Evolutionary conservation across 23 red algal genomes (phyloP).

Genomic region (Rhodosorus marinus): DNA sequence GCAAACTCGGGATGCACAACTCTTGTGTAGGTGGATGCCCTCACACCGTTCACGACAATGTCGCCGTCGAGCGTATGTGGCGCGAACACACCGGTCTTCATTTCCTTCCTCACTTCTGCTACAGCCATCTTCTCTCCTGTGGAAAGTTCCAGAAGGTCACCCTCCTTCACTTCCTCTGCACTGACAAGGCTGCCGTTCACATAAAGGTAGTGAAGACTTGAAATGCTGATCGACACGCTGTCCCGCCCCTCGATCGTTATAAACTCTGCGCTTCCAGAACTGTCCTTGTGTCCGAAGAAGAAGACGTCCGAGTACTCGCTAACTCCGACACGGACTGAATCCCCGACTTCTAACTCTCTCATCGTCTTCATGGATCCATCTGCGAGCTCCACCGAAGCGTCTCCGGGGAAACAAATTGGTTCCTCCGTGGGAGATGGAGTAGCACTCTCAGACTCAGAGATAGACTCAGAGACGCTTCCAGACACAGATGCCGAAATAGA

Average conservation of each 20-base stretch:
- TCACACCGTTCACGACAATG: constrained; percentile 38
- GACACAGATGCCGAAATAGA: no score
- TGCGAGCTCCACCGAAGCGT: not conserved
- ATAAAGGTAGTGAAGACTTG: constrained; percentile 18
- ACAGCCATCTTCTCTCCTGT: constrained; percentile 14
- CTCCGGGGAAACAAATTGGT: not conserved
- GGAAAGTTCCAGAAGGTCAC: constrained; percentile 13
- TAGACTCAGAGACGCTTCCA: no score
- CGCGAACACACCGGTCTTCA: constrained; percentile 13
- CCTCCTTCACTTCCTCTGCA: constrained; percentile 6
- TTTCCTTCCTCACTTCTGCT: not conserved
- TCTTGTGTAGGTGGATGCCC: constrained; percentile 33
- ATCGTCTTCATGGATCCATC: not conserved
- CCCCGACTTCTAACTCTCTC: not conserved
- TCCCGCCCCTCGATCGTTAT: no score
- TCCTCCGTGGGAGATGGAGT: no score
- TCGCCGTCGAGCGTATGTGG: constrained; percentile 39
- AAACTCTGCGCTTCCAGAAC: no score
- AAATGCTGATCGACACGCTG: not conserved
- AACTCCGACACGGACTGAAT: not conserved
- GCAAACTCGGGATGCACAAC: constrained; percentile 18
- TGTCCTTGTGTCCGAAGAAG: not conserved
- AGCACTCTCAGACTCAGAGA: no score
- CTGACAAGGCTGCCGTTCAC: constrained; percentile 5
- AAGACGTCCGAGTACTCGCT: not conserved